phyloP scores from a whole-genome alignment of 768 basidiomycete species.

The Trametes gibbosa region DNA sequence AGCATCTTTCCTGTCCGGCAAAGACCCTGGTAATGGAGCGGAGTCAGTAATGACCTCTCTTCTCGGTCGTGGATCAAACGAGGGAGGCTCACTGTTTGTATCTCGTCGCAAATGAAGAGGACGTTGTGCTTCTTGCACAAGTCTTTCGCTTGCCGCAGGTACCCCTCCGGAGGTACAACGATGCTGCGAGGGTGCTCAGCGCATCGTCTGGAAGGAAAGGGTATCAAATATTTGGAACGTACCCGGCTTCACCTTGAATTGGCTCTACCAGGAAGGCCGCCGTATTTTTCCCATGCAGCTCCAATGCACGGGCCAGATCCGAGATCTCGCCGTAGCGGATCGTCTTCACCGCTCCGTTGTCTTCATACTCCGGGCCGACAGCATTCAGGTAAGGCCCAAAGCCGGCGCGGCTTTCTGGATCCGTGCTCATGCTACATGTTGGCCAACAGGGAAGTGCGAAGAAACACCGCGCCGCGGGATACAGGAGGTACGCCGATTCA shows the following conservation, averaged over 20 bases:
- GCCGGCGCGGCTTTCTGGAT: slow-evolving; percentile 80
- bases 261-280: slow-evolving; percentile 97
- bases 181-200: slow-evolving; percentile 50
- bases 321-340: slow-evolving; percentile 84
- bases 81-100: slow-evolving; percentile 74
- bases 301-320: slow-evolving; percentile 80
- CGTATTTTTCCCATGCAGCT: slow-evolving; percentile 74
- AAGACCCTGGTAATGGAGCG: slow-evolving; percentile 57
- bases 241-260: slow-evolving; percentile 99
- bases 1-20: slow-evolving; percentile 94
- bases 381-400: slow-evolving; percentile 90
- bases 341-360: slow-evolving; percentile 44
- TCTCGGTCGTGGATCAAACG: neutral
- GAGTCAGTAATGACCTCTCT: neutral
- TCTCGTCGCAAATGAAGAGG: slow-evolving; percentile 96
- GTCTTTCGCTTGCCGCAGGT: slow-evolving; percentile 71
- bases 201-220: neutral
- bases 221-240: slow-evolving; percentile 26
- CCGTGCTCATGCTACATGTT: slow-evolving; percentile 79
- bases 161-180: slow-evolving; percentile 86
- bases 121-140: slow-evolving; percentile 93
- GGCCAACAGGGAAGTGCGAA: neutral
- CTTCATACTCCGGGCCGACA: slow-evolving; percentile 76
- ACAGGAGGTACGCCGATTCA: slow-evolving; percentile 7
- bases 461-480: neutral